Base-by-base conservation (phyloP, 805 yeast species). In the Candida coquimbonensis region DNA sequence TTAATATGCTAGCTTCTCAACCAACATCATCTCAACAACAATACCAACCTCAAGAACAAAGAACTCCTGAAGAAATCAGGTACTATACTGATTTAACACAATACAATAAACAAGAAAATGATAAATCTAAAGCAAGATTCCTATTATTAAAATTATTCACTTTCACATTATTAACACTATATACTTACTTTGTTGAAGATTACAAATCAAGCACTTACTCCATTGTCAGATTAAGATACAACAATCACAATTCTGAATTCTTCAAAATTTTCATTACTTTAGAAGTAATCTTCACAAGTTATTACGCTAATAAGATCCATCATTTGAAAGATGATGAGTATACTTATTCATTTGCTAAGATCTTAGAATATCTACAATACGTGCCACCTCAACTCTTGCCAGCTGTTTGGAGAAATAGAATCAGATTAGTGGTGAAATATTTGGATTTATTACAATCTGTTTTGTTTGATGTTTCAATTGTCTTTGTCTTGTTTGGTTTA, bases 351-450 rank as follows among this genome's bases (percentile, higher is more conserved):
- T 50, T 36, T 31, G 47, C 55, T n/a, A 53, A 52, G 35, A 44
- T 55, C 11, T 36, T 57, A 35, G 51, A 49, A 16, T 56, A 52
- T 27, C 44, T 59, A 41, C 52, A 47, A 2, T 49, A 40, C 12
- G 45, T 59, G 3, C 62, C 62, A 3, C 55, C 53, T 14, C 43
- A 46, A 3, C 35, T 57, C 40, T 17, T 59, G 9, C 37, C 55
- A 4, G 25, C 14, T 5, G 31, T 27, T 1, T 51, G 54, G 55
- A 56, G 53, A 42, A 26, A 40, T 12, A 51, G 56, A 31, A 41
- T 58, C 40, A 59, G 48, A 44, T 38, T 56, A 24, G 47, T 49
- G 7, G 50, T 59, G 32, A 59, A 57, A 42, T 59, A 59, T 42
- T 40, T 49, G 36, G 62, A 59, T 32, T 39, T 59, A 31, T 21